Conservation (phyloP, 345 rosid species). For the Murraya koenigii region DNA sequence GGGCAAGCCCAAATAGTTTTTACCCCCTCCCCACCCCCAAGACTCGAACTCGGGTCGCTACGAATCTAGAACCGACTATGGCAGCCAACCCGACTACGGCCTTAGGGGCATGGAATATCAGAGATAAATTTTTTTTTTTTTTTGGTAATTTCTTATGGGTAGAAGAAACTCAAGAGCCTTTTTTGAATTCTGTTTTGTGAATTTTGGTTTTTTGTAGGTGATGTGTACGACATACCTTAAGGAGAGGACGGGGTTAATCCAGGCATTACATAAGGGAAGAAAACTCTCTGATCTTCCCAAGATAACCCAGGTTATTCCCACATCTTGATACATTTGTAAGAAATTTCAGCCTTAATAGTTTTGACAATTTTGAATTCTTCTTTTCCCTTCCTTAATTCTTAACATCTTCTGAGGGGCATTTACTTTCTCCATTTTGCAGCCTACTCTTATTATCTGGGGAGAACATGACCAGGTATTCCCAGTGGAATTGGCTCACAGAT, state of each 20-base stretch:
- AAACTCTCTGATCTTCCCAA: constrained; percentile 63
- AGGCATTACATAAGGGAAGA: constrained; percentile 68
- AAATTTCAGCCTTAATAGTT: background rate
- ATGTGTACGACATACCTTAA: constrained; percentile 68
- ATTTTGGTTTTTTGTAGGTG: constrained; percentile 41
- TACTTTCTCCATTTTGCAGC: constrained; percentile 38
- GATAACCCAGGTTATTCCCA: constrained; percentile 56
- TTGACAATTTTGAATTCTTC: background rate
- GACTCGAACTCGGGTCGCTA: no score
- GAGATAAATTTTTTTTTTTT: no score
- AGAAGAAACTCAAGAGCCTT: no score
- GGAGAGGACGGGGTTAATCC: constrained; percentile 74
- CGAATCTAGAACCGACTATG: no score
- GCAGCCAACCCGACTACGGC: no score
- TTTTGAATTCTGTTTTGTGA: background rate
- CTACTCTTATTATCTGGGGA: constrained; percentile 76
- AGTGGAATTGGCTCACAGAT: constrained; percentile 68
- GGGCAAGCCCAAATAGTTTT: no score
- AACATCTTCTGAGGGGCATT: background rate
- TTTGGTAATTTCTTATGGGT: no score
- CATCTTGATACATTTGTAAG: background rate
- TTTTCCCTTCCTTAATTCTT: background rate
- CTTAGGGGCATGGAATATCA: no score
- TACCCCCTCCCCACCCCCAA: no score
- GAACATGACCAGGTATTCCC: constrained; percentile 82